phyloP scores from a whole-genome alignment of 768 basidiomycete species.

The Auriculariales sp. region DNA sequence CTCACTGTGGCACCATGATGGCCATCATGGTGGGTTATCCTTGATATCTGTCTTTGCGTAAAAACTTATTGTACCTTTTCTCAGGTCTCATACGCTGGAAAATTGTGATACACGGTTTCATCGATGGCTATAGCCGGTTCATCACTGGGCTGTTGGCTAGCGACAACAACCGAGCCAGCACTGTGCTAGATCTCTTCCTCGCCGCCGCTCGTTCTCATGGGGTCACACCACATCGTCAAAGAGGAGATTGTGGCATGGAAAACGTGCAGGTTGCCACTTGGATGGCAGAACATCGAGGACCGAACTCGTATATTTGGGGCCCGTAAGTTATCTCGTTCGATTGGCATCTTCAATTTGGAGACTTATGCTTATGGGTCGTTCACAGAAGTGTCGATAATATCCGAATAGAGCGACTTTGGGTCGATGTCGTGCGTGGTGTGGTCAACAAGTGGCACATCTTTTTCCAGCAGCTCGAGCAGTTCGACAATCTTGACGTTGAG shows the following conservation, averaged over 20 bases:
- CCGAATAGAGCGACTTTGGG: conserved; percentile 25
- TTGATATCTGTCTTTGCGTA: not conserved
- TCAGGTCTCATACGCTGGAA: conserved; percentile 15
- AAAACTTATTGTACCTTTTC: not conserved
- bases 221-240: conserved; percentile 6
- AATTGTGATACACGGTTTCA: conserved; percentile 16
- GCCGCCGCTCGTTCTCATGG: not conserved
- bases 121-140: conserved; percentile 11
- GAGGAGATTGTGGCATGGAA: conserved; percentile 12
- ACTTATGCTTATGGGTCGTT: too few relatives aligned
- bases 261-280: conserved; percentile 9
- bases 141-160: conserved; percentile 12
- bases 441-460: conserved; percentile 29
- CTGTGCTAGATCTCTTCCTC: conserved; percentile 7
- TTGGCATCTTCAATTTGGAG: too few relatives aligned
- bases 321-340: too few relatives aligned
- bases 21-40: conserved; percentile 14
- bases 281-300: conserved; percentile 9
- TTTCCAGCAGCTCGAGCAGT: conserved; percentile 29
- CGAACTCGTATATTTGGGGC: conserved; percentile 12
- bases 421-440: conserved; percentile 20
- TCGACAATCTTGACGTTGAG: conserved; percentile 14
- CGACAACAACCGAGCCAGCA: conserved; percentile 15
- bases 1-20: conserved; percentile 16
- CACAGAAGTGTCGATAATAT: conserved; percentile 26